phyloP scores from a whole-genome alignment of 805 yeast species.

The Spathaspora girioi region DNA sequence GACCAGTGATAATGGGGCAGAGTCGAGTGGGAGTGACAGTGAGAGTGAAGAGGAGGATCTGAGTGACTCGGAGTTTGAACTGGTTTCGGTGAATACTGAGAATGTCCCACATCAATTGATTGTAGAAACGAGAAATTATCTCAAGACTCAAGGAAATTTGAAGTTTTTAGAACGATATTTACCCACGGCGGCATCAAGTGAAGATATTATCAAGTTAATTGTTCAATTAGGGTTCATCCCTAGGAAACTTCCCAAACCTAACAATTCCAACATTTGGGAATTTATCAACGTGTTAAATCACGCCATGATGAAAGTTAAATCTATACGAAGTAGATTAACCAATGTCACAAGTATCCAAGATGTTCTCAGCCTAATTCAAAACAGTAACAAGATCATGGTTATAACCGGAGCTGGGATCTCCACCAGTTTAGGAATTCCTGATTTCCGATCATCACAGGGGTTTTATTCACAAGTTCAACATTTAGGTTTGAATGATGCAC shows the following conservation, averaged over 20 bases:
- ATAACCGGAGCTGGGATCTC: slow-evolving; percentile 46
- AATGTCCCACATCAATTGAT: slow-evolving; percentile 10
- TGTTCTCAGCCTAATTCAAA: slow-evolving; percentile 49
- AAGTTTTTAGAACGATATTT: slow-evolving; percentile 58
- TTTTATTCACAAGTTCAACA: slow-evolving; percentile 55
- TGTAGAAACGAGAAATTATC: slow-evolving; percentile 34
- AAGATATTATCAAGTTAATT: slow-evolving; percentile 55
- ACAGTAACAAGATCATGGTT: slow-evolving; percentile 42
- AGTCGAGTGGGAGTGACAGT: not conserved
- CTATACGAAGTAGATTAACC: slow-evolving; percentile 52
- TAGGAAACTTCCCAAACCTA: slow-evolving; percentile 26
- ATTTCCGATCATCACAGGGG: slow-evolving; percentile 52
- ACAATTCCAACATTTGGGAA: slow-evolving; percentile 43
- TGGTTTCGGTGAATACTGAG: slow-evolving; percentile 3
- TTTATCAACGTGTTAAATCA: slow-evolving; percentile 52
- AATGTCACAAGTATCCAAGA: slow-evolving; percentile 57
- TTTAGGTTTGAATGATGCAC: slow-evolving; percentile 40
- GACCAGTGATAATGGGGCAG: slow-evolving; percentile 1
- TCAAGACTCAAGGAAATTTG: slow-evolving; percentile 59
- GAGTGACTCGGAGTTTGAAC: slow-evolving; percentile 10
- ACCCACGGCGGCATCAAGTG: slow-evolving; percentile 56
- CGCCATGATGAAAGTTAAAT: slow-evolving; percentile 61
- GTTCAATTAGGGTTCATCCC: slow-evolving; percentile 60
- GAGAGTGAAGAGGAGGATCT: not conserved
- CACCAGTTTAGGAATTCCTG: slow-evolving; percentile 43